Evolutionary conservation across 2,329 filamentous ascomycete genomes (phyloP), one percentile per base, ranked within the genome.

Genomic region (Tolypocladium paradoxum): DNA sequence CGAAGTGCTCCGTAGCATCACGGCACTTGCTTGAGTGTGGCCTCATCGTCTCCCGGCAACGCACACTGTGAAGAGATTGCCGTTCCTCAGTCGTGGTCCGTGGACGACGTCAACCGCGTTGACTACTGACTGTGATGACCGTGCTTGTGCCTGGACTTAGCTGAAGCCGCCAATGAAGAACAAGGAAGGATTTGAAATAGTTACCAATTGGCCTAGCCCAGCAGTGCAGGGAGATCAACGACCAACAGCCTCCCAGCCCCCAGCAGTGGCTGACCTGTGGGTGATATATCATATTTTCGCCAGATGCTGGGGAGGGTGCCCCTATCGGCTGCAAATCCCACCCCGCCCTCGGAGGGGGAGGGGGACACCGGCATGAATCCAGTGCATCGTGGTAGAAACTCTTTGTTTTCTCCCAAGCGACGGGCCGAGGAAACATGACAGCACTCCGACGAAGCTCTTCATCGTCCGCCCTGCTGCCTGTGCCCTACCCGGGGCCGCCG

Each of bases 241-340:
- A 34, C 47, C 33, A 49, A 36, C 48, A 29, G 34, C 16, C 33
- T 49, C 18, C 14, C 16, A n/a, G 18, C 20, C 22, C 12, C 38
- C 22, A 18, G 22, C 24, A 27, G 14, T 46, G 27, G 37, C 37
- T 49, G n/a, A 34, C 31, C 40, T 54, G 57, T 53, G 55, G 57
- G 53, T 31, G 57, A 60, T 46, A 52, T 3, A 55, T 58, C 58
- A 57, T 47, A 53, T 57, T 57, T 46, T 52, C 22, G 24, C 37
- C 33, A 55, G 36, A 53, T 53, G 45, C 7, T 33, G 31, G 34
- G 34, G 40, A 51, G 50, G 45, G 51, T 52, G 53, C 43, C 40
- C 22, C 27, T 52, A 38, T 49, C 9, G 48, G 34, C 48, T 35
- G 31, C 24, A 11, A 24, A 9, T 9, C 24, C 33, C 33, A 24